phyloP scores from a whole-genome alignment of 2,329 filamentous ascomycete genomes.

The Aspergillus phoenicis region DNA sequence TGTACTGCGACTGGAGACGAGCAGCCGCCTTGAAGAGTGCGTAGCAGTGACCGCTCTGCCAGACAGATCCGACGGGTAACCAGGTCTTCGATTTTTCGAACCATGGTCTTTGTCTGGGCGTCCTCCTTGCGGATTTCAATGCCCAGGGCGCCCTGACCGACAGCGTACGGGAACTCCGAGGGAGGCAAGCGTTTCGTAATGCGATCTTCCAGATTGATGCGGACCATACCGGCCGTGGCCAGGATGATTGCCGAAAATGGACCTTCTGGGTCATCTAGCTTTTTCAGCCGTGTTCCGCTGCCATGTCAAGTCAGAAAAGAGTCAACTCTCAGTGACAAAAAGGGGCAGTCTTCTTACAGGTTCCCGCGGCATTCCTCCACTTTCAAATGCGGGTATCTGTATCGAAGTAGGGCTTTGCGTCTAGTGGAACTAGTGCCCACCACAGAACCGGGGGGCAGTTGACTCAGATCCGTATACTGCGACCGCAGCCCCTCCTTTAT shows the following conservation, averaged over 20 bases:
- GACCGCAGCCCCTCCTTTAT: background rate
- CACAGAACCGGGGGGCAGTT: background rate
- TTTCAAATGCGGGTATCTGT: background rate
- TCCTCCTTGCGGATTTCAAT: background rate
- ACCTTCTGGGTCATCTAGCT: background rate
- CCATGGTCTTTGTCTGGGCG: background rate
- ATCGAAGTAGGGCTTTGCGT: background rate
- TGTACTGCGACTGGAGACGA: background rate
- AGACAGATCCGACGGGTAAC: background rate
- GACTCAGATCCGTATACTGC: background rate
- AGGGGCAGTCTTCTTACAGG: background rate
- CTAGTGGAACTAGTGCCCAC: background rate
- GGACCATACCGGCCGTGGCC: background rate
- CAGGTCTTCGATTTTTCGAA: background rate
- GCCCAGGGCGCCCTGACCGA: background rate
- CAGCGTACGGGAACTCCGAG: background rate
- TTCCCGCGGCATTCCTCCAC: background rate
- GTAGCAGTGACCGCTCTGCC: background rate
- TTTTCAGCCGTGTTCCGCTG: background rate
- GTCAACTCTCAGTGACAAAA: background rate
- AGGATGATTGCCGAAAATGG: background rate
- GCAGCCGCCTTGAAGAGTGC: background rate
- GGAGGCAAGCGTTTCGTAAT: background rate
- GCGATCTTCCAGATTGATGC: background rate
- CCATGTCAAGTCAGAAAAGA: no score